Evolutionary conservation across 1,284 basidiomycete species (phyloP).

Genomic region (Afroboletus lepidellus): DNA sequence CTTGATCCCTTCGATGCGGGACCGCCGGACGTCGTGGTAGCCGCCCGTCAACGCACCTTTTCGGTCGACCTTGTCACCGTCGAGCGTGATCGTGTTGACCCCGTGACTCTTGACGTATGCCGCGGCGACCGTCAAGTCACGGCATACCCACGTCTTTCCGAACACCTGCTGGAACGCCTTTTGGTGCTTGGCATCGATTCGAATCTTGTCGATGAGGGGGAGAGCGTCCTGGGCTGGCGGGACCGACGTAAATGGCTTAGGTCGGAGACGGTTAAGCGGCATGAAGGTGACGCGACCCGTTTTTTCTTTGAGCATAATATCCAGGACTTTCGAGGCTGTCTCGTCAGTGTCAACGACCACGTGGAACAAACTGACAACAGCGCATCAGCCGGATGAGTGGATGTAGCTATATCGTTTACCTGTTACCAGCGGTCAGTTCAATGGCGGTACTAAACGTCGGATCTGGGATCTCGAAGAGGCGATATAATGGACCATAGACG

Average conservation of each 20-base stretch:
- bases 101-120: slow-evolving; percentile 94
- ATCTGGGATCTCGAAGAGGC: slow-evolving; percentile 90
- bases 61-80: slow-evolving; percentile 96
- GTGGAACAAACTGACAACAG: slow-evolving; percentile 76
- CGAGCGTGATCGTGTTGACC: slow-evolving; percentile 95
- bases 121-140: slow-evolving; percentile 88
- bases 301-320: slow-evolving; percentile 90
- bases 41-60: slow-evolving; percentile 96
- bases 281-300: slow-evolving; percentile 97
- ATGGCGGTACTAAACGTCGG: slow-evolving; percentile 89
- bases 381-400: background rate
- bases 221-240: slow-evolving; percentile 89
- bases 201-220: slow-evolving; percentile 82
- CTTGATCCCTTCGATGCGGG: slow-evolving; percentile 87
- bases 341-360: slow-evolving; percentile 96
- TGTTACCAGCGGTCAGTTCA: slow-evolving; percentile 93
- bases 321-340: slow-evolving; percentile 85
- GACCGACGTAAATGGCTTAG: slow-evolving; percentile 55
- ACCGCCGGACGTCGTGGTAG: slow-evolving; percentile 89
- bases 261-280: slow-evolving; percentile 95
- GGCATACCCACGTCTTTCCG: slow-evolving; percentile 94
- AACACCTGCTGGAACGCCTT: slow-evolving; percentile 99
- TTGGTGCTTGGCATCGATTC: slow-evolving; percentile 68
- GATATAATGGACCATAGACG: slow-evolving; percentile 93
- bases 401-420: slow-evolving; percentile 44